Evolutionary conservation across 371 early-diverging fungal species (phyloP), one percentile per base, ranked within the genome.

Genomic region (Actinomucor elegans): DNA sequence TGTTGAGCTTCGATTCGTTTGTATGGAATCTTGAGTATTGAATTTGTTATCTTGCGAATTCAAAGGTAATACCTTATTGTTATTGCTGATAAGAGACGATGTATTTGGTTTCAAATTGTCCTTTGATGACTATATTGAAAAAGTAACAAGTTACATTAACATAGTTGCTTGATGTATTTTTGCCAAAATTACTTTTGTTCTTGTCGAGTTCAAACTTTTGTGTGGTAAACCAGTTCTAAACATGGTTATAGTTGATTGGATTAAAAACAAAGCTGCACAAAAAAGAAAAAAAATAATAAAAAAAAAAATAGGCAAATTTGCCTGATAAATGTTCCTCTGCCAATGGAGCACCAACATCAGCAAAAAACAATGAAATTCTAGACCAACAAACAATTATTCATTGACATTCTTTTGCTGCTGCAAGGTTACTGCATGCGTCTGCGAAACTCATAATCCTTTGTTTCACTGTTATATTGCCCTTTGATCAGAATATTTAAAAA

Each of bases 131-230:
- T 52, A 33, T 5, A 4, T 17, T 3, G 15, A 5, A 26, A n/a
- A 23, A 26, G 14, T 12, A 32, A 21, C 14, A 32, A 23, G 7
- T 8, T 17, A 27, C 40, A 9, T 38, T 20, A 14, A 38, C 12
- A 4, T 38, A 15, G 21, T 1, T 17, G 21, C 40, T 1, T 20
- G 17, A 21, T 2, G 12, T 2, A 38, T 2, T 23, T n/a, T n/a
- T n/a, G n/a, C n/a, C n/a, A n/a, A n/a, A n/a, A n/a, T 17, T 33
- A 52, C 52, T 17, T 52, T 52, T 43, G 17, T 52, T 33, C 17
- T 46, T 0, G 17, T 10, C 11, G 32, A 20, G 18, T 32, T 29
- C 9, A 46, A 11, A 10, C 7, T 10, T 32, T 32, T 46, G 18
- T 33, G 32, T 2, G 46, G 32, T 11, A 24, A 18, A n/a, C 47